Conservation (phyloP, 441 rosid species). For the Hura crepitans region DNA sequence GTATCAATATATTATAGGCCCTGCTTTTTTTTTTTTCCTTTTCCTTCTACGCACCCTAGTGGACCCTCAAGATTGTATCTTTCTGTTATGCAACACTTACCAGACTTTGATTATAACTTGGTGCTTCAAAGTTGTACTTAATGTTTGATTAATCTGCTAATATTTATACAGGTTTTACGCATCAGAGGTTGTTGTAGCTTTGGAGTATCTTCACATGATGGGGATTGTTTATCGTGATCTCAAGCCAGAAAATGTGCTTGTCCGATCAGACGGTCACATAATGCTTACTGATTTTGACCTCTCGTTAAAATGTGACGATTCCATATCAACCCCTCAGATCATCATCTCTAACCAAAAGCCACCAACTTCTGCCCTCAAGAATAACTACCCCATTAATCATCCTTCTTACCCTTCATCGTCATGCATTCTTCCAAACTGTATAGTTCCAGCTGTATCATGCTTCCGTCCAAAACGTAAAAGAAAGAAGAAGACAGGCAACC, state of each 20-base stretch:
- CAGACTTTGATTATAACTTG: neutral
- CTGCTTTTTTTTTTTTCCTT: neutral
- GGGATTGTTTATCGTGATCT: constrained; percentile 89
- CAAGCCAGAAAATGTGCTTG: constrained; percentile 84
- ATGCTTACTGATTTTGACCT: constrained; percentile 93
- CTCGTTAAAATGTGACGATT: constrained; percentile 71
- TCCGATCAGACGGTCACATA: constrained; percentile 79
- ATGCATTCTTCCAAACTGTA: constrained; percentile 75
- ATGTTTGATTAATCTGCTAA: neutral
- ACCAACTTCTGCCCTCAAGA: constrained; percentile 24
- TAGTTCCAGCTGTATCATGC: constrained; percentile 81
- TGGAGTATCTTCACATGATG: constrained; percentile 93
- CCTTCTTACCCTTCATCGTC: constrained; percentile 55
- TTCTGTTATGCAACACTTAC: too few relatives aligned
- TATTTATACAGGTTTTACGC: constrained; percentile 55
- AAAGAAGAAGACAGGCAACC: constrained; percentile 53
- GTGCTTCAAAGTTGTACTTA: neutral
- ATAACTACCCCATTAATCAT: constrained; percentile 31
- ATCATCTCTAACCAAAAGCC: constrained; percentile 37
- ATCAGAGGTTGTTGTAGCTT: constrained; percentile 74
- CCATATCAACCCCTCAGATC: constrained; percentile 59
- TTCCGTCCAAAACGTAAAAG: constrained; percentile 60
- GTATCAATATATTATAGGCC: neutral
- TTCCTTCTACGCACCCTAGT: neutral
- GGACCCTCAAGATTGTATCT: neutral